Evolutionary conservation across 163 green algal species (phyloP), one percentile per base, ranked within the genome.

Genomic region (Scenedesmus sp.): DNA sequence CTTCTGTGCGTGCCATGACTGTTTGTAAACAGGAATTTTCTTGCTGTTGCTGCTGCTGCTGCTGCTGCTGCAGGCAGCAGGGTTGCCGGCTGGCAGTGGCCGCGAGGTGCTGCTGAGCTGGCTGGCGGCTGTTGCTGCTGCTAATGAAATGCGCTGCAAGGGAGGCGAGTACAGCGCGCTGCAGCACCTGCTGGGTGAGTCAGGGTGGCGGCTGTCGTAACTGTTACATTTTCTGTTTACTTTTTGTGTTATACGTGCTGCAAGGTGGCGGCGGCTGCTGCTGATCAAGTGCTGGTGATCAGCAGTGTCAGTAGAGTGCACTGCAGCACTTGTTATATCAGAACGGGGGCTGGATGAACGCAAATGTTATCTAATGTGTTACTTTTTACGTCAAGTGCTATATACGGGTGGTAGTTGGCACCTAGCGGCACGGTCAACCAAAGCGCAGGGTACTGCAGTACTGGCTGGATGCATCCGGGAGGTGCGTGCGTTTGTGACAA

Each of bases 81-180:
- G 83, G 23, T 3, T 90, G 12, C 66, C 82, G 3, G 9, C 66
- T 20, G 87, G 82, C 16, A 84, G 85, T 59, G 91, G 90, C 6
- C 94, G 95, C n/a, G 96, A 97, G 92, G 95, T 94, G 66, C 77
- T 97, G n/a, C 90, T 97, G 87, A 89, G 91, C 46, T 97, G 96
- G 96, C 90, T 97, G 88, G 91, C 94, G 16, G 94, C 92, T 1
- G 93, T 93, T 46, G 94, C 93, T 2, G 94, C 91, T 13, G 66
- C 81, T 70, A 96, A 94, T 79, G 77, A 88, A 64, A 88, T 76
- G 56, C 95, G 96, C 1, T 89, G 88, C 7, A 79, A 76, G 52
- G 94, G 93, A 7, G 96, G 96, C 6, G 94, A 96, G 90, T 89
- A 86, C 64, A 73, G 79, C 82, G 93, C 93, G 52, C 79, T 95